These are phyloP conservation scores for Ganoderma sp. DNA, from an alignment of 1,284 basidiomycete genomes.

Conservation along the genomic window DNA sequence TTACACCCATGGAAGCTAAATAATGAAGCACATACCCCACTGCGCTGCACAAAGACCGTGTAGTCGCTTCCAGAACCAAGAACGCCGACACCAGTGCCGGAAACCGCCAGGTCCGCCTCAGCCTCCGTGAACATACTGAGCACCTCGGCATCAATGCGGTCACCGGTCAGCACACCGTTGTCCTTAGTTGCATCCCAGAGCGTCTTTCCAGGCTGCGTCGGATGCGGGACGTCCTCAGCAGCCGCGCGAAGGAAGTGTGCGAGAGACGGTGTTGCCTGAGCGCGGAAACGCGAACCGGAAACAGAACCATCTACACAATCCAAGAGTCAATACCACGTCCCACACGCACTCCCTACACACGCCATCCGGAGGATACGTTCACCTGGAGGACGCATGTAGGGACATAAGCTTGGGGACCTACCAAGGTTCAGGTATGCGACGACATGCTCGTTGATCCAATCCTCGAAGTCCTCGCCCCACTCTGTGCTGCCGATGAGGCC, in stretches of 20 bases:
- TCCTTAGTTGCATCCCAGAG: constrained; percentile 72
- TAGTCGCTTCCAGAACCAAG: constrained; percentile 72
- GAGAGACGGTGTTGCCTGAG: constrained; percentile 75
- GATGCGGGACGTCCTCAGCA: constrained; percentile 73
- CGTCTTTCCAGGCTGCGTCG: constrained; percentile 55
- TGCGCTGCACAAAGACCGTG: constrained; percentile 75
- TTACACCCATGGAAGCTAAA: neutral
- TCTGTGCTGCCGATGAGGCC: constrained; percentile 88
- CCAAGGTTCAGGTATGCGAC: constrained; percentile 88
- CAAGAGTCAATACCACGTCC: constrained; percentile 1
- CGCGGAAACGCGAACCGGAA: constrained; percentile 66
- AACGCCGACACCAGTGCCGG: constrained; percentile 43
- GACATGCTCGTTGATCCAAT: constrained; percentile 77
- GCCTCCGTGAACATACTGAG: constrained; percentile 33
- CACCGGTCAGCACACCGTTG: constrained; percentile 55
- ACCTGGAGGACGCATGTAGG: neutral
- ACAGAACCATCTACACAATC: constrained; percentile 59
- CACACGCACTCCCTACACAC: constrained; percentile 3
- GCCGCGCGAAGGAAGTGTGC: constrained; percentile 71
- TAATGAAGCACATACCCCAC: constrained; percentile 45
- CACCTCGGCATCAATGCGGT: constrained; percentile 39
- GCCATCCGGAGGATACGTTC: neutral
- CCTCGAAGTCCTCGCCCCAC: constrained; percentile 86
- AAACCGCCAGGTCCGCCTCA: constrained; percentile 36
- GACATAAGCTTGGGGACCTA: constrained; percentile 36